Conservation (phyloP, 768 basidiomycete species). For the Glaciozyma antarctica region DNA sequence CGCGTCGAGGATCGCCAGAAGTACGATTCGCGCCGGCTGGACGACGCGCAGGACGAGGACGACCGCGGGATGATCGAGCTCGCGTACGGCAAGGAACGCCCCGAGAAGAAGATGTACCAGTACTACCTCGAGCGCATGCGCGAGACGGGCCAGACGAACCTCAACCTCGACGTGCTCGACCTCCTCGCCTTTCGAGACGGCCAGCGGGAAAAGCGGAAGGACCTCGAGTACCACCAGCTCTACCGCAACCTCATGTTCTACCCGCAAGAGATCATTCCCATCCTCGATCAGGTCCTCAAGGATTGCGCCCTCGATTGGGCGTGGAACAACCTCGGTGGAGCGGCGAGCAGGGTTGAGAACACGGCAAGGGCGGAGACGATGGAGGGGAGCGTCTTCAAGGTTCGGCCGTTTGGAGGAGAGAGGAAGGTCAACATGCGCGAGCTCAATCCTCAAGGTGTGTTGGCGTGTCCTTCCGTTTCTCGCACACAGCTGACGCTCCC, state of each 20-base stretch:
- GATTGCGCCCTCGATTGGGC: slow-evolving; percentile 83
- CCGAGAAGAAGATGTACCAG: slow-evolving; percentile 54
- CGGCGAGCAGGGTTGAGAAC: slow-evolving; percentile 48
- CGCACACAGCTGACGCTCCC: not conserved
- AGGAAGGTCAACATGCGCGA: slow-evolving; percentile 75
- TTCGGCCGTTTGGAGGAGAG: slow-evolving; percentile 76
- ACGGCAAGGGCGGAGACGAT: slow-evolving; percentile 77
- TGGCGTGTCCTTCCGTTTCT: not conserved
- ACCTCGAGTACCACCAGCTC: slow-evolving; percentile 41
- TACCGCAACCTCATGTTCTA: slow-evolving; percentile 78
- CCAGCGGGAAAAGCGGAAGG: slow-evolving; percentile 54
- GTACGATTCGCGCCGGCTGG: slow-evolving; percentile 45
- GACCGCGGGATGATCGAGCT: slow-evolving; percentile 18
- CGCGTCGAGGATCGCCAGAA: slow-evolving; percentile 57
- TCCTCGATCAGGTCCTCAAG: slow-evolving; percentile 92
- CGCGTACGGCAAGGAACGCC: slow-evolving; percentile 30
- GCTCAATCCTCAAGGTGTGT: slow-evolving; percentile 76
- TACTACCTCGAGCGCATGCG: slow-evolving; percentile 74
- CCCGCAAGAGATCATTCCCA: slow-evolving; percentile 93
- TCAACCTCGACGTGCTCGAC: slow-evolving; percentile 84
- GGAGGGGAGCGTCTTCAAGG: slow-evolving; percentile 78
- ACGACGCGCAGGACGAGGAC: slow-evolving; percentile 14
- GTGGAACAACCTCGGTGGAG: slow-evolving; percentile 51
- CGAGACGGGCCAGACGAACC: slow-evolving; percentile 60
- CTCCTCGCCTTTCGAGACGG: slow-evolving; percentile 56